phyloP scores from a whole-genome alignment of 192 early-diverging fungal species.

The Umbelopsis vinacea region DNA sequence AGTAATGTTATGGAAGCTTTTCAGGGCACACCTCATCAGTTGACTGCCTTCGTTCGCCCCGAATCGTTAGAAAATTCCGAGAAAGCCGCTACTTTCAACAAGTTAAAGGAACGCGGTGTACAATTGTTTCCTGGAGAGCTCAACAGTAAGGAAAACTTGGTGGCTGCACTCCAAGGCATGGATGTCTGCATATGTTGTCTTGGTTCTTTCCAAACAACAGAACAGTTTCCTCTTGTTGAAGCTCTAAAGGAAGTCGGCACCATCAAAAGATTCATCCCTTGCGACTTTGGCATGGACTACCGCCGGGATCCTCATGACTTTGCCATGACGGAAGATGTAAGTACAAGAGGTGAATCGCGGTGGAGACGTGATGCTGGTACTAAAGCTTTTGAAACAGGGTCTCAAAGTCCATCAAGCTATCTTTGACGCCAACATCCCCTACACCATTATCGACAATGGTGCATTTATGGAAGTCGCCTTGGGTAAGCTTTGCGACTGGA shows the following conservation, averaged over 20 bases:
- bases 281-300: constrained; percentile 21
- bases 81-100: background rate
- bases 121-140: constrained; percentile 6
- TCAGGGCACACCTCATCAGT: background rate
- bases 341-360: background rate
- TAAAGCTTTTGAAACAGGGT: background rate
- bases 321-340: constrained; percentile 5
- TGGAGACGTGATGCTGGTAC: background rate
- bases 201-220: constrained; percentile 6
- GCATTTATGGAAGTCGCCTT: constrained; percentile 10
- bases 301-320: constrained; percentile 18
- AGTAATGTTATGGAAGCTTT: background rate
- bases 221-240: constrained; percentile 5
- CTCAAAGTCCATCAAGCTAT: constrained; percentile 16
- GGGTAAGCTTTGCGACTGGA: background rate
- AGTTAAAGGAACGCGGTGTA: background rate
- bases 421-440: constrained; percentile 2
- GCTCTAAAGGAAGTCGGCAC: constrained; percentile 20
- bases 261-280: constrained; percentile 26
- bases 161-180: constrained; percentile 1
- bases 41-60: constrained; percentile 7
- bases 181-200: constrained; percentile 15
- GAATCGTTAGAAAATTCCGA: background rate
- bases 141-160: constrained; percentile 7
- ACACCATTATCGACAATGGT: constrained; percentile 24